Conservation (phyloP, 495 filamentous ascomycete genomes). For the Aspergillus sparsus region DNA sequence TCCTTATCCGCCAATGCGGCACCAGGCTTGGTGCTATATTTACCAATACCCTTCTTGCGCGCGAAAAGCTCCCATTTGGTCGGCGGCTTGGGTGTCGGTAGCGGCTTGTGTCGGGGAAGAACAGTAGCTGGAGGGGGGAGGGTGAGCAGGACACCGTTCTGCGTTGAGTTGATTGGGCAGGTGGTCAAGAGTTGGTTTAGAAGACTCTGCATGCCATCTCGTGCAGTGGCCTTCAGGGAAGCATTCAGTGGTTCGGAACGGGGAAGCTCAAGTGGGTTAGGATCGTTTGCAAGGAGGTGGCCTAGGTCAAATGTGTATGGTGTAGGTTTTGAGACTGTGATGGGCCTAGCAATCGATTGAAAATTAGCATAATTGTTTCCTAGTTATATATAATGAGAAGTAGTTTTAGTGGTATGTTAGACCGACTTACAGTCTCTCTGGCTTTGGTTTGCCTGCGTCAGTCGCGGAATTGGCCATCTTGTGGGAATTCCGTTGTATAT, state of each 20-base stretch:
- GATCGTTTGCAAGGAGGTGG: slow-evolving; percentile 76
- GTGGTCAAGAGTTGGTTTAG: slow-evolving; percentile 87
- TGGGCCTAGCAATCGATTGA: slow-evolving; percentile 37
- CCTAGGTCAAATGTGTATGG: slow-evolving; percentile 93
- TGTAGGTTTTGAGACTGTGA: slow-evolving; percentile 76
- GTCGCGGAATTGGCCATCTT: slow-evolving; percentile 33
- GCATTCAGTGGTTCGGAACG: slow-evolving; percentile 41
- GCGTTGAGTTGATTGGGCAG: slow-evolving; percentile 68
- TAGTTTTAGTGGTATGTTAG: background rate
- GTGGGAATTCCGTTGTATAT: background rate
- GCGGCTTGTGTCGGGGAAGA: slow-evolving; percentile 85
- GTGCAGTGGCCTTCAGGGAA: slow-evolving; percentile 66
- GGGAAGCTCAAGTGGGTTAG: slow-evolving; percentile 68
- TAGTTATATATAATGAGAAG: background rate
- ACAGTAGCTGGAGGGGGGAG: slow-evolving; percentile 68
- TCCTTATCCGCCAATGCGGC: slow-evolving; percentile 50
- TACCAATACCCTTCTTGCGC: slow-evolving; percentile 87
- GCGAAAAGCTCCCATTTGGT: slow-evolving; percentile 97
- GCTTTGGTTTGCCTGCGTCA: slow-evolving; percentile 35
- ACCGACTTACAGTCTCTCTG: slow-evolving; percentile 44
- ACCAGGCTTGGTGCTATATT: slow-evolving; percentile 45
- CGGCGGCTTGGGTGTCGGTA: slow-evolving; percentile 73
- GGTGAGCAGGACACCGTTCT: slow-evolving; percentile 68
- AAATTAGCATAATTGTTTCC: slow-evolving; percentile 4
- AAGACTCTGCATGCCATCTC: slow-evolving; percentile 83